A percentile compares a stretch with the other conserved stretches of the same genome.
Conservation (phyloP, 208 protist genomes). For the Crithidia mellificae region DNA sequence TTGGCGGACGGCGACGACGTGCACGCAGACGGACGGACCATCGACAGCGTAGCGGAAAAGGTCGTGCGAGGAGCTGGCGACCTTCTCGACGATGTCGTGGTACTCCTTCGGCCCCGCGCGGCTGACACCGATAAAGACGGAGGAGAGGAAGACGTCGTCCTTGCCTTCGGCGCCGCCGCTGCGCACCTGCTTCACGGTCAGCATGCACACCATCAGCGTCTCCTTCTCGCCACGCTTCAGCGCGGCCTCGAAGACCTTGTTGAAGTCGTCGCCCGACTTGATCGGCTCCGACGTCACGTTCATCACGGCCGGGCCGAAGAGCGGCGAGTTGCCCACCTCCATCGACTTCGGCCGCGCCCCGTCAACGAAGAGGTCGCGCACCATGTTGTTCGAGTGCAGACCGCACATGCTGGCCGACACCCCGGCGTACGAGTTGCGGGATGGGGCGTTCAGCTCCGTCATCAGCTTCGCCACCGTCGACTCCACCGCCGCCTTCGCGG, state of each 20-base stretch:
- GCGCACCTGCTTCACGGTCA: constrained; percentile 57
- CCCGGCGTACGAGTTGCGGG: constrained; percentile 29
- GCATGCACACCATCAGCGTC: constrained; percentile 42
- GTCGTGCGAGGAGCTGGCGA: constrained; percentile 23
- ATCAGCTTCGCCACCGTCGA: constrained; percentile 32
- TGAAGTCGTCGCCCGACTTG: constrained; percentile 31
- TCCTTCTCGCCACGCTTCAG: constrained; percentile 28
- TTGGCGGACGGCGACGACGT: constrained; percentile 40
- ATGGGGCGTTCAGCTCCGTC: constrained; percentile 19
- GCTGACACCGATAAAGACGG: constrained; percentile 48
- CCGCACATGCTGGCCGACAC: constrained; percentile 38
- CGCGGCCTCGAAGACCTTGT: constrained; percentile 30
- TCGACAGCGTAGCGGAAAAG: constrained; percentile 55
- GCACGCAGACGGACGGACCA: constrained; percentile 42
- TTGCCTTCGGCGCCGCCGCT: constrained; percentile 6
- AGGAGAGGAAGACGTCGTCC: constrained; percentile 48
- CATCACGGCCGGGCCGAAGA: constrained; percentile 55
- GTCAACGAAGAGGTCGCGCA: constrained; percentile 41
- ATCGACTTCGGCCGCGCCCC: constrained; percentile 25
- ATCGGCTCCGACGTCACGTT: constrained; percentile 29
- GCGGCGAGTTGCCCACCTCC: constrained; percentile 47
- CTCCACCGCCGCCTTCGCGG: constrained; percentile 26
- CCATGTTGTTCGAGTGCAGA: constrained; percentile 32
- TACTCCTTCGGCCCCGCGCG: constrained; percentile 35
- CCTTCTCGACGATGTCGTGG: constrained; percentile 34